Base-by-base conservation (phyloP, 495 filamentous ascomycete species). In the Penicillium desertorum region DNA sequence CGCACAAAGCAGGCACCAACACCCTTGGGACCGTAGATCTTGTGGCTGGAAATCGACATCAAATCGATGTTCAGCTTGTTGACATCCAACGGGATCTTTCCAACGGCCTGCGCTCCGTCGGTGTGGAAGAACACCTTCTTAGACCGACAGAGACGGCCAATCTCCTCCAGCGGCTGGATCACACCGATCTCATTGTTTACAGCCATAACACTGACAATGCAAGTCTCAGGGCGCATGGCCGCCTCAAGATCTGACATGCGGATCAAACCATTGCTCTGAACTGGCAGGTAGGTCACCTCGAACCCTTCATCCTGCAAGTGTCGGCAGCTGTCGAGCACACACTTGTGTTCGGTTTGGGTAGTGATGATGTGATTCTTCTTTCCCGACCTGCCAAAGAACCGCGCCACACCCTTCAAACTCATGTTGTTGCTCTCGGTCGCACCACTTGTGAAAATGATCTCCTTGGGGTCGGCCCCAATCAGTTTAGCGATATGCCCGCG, bases 171-270 rank as follows among this genome's bases (percentile, higher is more conserved):
- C 0, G 94, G 95, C 72, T 98, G 94, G 54, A 98, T 92, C 29
- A 98, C 94, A 66, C 94, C 94, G 63, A 98, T 98, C 75, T 98
- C 94, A 71, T 98, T 98, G 80, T 98, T 98, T 39, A 98, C 95
- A 1, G 95, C 86, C 94, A 98, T 98, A 70, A 98, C 90, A 72
- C 90, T 96, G 65, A 98, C 92, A 19, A 98, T 77, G 47, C 81
- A 84, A 30, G 94, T 98, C 30, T 97, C 92, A 2, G 92, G 92
- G 46, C 91, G 85, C 58, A 98, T 92, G 14, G 93, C 90, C 9
- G 84, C 87, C 75, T 96, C 89, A n/a, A 98, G 81, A 65, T 93
- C 83, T 54, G 90, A 79, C 78, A 98, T 81, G 51, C 89, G 83
- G 60, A 98, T 80, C 61, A 98, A 74, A 32, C 94, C 94, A 57